Conservation (phyloP, 345 rosid genomes). For the Syzygium jambos region DNA sequence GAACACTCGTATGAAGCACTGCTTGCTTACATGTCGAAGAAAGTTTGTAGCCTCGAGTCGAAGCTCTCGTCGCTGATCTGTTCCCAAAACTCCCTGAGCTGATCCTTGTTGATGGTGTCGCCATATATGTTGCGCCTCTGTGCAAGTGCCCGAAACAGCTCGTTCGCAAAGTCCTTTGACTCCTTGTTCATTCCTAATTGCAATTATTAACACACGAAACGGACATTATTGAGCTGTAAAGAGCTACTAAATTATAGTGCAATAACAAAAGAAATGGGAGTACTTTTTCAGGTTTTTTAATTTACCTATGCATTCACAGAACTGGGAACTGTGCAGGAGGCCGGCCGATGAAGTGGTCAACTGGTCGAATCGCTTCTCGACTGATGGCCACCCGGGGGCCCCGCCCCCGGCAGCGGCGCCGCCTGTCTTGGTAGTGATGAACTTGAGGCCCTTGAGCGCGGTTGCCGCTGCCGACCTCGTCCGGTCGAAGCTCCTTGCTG, state of each 20-base stretch:
- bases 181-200: constrained; percentile 71
- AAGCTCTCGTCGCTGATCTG: constrained; percentile 80
- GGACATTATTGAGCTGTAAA: background rate
- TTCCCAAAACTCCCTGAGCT: constrained; percentile 71
- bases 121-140: constrained; percentile 47
- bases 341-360: constrained; percentile 46
- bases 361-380: constrained; percentile 49
- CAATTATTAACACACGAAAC: background rate
- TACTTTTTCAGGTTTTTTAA: background rate
- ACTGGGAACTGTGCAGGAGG: constrained; percentile 47
- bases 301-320: constrained; percentile 81
- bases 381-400: constrained; percentile 55
- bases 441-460: constrained; percentile 84
- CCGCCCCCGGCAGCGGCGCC: constrained; percentile 18
- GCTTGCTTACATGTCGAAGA: constrained; percentile 66
- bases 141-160: constrained; percentile 67
- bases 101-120: constrained; percentile 55
- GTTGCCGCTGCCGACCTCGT: constrained; percentile 66
- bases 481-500: constrained; percentile 39
- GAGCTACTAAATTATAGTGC: background rate
- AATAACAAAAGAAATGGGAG: background rate
- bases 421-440: constrained; percentile 55
- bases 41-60: constrained; percentile 78
- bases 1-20: too few species aligned
- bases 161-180: constrained; percentile 80